These are phyloP conservation scores for Neoboletus subvelutipes DNA, from an alignment of 768 basidiomycete species.

Conservation along the genomic window DNA sequence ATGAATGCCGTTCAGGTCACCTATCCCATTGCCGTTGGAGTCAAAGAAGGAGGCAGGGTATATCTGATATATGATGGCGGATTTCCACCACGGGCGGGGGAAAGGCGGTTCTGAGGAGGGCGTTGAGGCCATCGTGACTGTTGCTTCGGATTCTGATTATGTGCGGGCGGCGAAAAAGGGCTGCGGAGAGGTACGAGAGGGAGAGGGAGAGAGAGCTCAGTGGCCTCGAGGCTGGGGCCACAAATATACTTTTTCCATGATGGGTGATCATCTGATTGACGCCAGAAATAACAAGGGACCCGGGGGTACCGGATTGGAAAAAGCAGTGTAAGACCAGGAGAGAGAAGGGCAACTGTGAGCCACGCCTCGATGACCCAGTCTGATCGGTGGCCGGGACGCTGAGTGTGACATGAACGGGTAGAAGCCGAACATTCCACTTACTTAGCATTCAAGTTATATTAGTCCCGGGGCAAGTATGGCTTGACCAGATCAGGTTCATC, in stretches of 20 bases:
- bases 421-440: constrained; percentile 4
- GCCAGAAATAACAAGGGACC: constrained; percentile 1
- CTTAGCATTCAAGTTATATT: constrained; percentile 6
- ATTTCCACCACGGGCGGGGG: constrained; percentile 55
- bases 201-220: neutral
- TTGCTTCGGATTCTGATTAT: neutral
- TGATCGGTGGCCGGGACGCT: constrained; percentile 4
- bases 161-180: constrained; percentile 3
- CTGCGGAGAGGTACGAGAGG: constrained; percentile 17
- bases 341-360: neutral
- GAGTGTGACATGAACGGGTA: constrained; percentile 11
- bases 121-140: neutral
- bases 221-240: constrained; percentile 19
- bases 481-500: neutral
- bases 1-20: constrained; percentile 67
- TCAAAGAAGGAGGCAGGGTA: constrained; percentile 72
- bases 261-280: constrained; percentile 16
- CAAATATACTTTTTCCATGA: constrained; percentile 9
- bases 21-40: constrained; percentile 68
- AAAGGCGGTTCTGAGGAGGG: constrained; percentile 17
- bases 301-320: neutral
- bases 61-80: constrained; percentile 62
- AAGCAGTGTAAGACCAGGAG: neutral
- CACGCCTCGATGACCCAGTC: neutral
- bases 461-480: constrained; percentile 15